phyloP scores from a whole-genome alignment of 768 basidiomycete species.

The Tylopilus subfusipes region DNA sequence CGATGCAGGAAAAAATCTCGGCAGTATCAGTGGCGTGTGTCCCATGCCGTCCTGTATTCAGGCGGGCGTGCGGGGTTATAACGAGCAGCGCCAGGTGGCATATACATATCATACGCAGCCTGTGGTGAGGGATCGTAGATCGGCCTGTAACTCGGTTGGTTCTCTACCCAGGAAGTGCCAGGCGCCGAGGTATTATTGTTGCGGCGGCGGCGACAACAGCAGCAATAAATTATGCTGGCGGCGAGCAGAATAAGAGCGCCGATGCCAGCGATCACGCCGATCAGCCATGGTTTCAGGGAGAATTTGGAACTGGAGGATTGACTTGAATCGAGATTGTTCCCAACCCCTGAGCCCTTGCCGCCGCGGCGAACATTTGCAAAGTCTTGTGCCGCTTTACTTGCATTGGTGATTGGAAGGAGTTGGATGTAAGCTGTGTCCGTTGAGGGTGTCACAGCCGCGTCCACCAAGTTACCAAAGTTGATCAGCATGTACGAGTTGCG shows the following conservation, averaged over 20 bases:
- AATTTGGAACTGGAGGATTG: slow-evolving; percentile 29
- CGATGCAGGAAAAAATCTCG: neutral
- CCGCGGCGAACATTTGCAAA: slow-evolving; percentile 12
- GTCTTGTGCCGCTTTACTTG: slow-evolving; percentile 34
- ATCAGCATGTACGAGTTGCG: slow-evolving; percentile 63
- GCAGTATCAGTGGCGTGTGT: slow-evolving; percentile 16
- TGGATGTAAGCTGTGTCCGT: slow-evolving; percentile 56
- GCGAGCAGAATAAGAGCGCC: slow-evolving; percentile 9
- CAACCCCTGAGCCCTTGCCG: slow-evolving; percentile 28
- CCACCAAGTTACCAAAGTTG: slow-evolving; percentile 61
- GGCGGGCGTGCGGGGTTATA: slow-evolving; percentile 13
- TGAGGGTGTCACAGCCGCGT: slow-evolving; percentile 36
- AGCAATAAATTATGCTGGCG: slow-evolving; percentile 2
- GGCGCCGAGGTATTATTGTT: neutral
- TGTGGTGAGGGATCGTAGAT: slow-evolving; percentile 29
- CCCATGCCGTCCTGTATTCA: slow-evolving; percentile 25
- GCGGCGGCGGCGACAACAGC: slow-evolving; percentile 13
- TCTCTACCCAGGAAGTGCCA: slow-evolving; percentile 3
- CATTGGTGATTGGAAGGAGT: slow-evolving; percentile 53
- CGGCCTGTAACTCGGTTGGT: slow-evolving; percentile 16
- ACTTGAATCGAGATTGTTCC: slow-evolving; percentile 34
- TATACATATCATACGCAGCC: slow-evolving; percentile 27
- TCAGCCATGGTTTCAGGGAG: slow-evolving; percentile 2
- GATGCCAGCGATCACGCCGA: slow-evolving; percentile 16
- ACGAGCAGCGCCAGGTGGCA: slow-evolving; percentile 12